phyloP scores from a whole-genome alignment of 306 rosid genomes.

The Sindora glabra region DNA sequence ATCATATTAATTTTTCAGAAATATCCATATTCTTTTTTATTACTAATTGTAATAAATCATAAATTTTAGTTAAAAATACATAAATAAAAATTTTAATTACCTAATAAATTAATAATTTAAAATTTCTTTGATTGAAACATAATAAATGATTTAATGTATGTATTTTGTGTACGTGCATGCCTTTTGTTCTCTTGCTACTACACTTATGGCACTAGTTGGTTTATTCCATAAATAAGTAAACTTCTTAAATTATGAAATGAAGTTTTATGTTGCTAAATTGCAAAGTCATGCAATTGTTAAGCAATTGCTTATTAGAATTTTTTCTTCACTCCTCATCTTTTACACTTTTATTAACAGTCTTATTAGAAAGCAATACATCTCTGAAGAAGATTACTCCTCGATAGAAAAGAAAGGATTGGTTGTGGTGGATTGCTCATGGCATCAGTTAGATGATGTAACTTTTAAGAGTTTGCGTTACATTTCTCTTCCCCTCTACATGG shows the following conservation, averaged over 20 bases:
- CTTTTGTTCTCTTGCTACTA: not conserved
- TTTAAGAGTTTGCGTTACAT: conserved; percentile 77
- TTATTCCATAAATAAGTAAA: not conserved
- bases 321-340: not conserved
- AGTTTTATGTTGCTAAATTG: not conserved
- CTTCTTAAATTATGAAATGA: conserved; percentile 8
- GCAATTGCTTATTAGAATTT: conserved; percentile 3
- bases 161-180: no score
- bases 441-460: conserved; percentile 83
- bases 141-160: no score
- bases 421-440: conserved; percentile 99
- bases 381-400: conserved; percentile 70
- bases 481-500: conserved; percentile 86
- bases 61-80: no score
- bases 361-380: conserved; percentile 75
- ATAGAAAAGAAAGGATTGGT: conserved; percentile 74
- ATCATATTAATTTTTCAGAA: no score
- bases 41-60: no score
- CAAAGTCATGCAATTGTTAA: conserved; percentile 3
- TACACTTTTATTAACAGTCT: conserved; percentile 51
- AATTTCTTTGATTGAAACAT: no score
- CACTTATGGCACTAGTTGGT: not conserved
- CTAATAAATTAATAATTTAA: no score
- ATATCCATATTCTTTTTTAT: no score
- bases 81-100: no score